Evolutionary conservation across 768 basidiomycete species (phyloP), one percentile per base, ranked within the genome.

Genomic region (Amylocystis lapponica): DNA sequence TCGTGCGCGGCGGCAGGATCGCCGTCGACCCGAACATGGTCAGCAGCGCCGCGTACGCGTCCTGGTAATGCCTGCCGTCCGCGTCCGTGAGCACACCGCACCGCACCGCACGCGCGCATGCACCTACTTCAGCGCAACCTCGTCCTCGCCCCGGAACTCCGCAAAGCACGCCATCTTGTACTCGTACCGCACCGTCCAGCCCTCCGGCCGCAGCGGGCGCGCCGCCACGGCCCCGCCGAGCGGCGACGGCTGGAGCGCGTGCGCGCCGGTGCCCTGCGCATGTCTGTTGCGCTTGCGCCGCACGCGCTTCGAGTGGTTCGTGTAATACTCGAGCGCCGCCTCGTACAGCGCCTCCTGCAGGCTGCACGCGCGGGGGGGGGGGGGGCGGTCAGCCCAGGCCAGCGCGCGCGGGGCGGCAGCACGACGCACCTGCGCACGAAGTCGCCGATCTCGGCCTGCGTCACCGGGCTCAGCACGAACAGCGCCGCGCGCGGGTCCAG

Each of bases 141-240:
- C 93, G 46, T 88, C 79, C 61, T 98, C 95, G 11, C 88, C 81
- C 45, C 94, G 69, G 57, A 97, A 92, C 63, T 99, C 95, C 0
- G 95, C 92, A 62, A 97, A 98, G 53, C 86, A 85, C 0, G 86
- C 96, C 76, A 94, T 87, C 66, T 98, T 99, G 71, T 92, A 98
- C 59, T 97, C 94, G 57, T 97, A 97, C 23, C 96, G 72, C 16
- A 95, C 92, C 0, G 87, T 90, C 95, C 94, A 99, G 0, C 94
- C 94, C 62, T 90, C 83, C 1, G 84, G 77, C 22, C 96, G 66
- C 4, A 96, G 66, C 14, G 82, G 78, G 1, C 75, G 62, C 16
- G 75, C 60, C 30, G 61, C 60, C 12, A 67, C 49, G 17, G 62
- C 45, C 16, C 52, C 26, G 5, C 71, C 76, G 7, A 74, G 44